These are phyloP conservation scores for Lolium perenne DNA, from an alignment of 176 grass and related monocot genomes.

Conservation along the genomic window DNA sequence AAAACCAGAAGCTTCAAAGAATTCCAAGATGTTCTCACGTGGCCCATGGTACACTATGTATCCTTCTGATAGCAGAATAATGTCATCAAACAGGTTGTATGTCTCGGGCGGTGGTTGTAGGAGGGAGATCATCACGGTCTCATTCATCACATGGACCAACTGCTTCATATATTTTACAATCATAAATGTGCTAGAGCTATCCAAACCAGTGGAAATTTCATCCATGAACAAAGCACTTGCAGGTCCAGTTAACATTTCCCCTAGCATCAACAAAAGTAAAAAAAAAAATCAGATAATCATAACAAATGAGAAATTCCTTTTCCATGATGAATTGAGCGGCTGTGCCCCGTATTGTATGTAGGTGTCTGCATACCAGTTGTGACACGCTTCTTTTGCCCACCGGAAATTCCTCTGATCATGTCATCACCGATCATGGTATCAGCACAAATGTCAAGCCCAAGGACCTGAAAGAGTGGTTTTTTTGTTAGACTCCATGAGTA, in stretches of 20 bases:
- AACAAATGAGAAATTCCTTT: background rate
- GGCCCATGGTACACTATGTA: conserved; percentile 75
- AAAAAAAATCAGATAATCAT: background rate
- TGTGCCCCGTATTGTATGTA: background rate
- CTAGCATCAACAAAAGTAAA: conserved; percentile 27
- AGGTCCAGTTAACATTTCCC: conserved; percentile 74
- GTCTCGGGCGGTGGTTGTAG: conserved; percentile 83
- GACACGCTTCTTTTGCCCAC: conserved; percentile 74
- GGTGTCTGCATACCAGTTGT: conserved; percentile 61
- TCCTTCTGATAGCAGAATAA: conserved; percentile 71
- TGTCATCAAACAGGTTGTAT: conserved; percentile 73
- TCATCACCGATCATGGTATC: conserved; percentile 69
- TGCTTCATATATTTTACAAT: conserved; percentile 69
- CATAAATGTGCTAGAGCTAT: conserved; percentile 78
- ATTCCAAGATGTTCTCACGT: conserved; percentile 59
- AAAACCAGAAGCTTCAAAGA: conserved; percentile 64
- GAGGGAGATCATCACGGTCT: conserved; percentile 70
- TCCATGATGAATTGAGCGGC: background rate
- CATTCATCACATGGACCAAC: conserved; percentile 69
- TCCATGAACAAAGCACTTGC: conserved; percentile 82
- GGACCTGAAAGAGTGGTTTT: conserved; percentile 38
- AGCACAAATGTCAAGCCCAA: conserved; percentile 74
- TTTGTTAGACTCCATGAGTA: conserved; percentile 26
- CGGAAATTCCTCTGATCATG: conserved; percentile 84
- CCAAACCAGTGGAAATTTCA: conserved; percentile 81